Base-by-base conservation (phyloP, 495 filamentous ascomycete species). In the Neurospora tetrasperma region DNA sequence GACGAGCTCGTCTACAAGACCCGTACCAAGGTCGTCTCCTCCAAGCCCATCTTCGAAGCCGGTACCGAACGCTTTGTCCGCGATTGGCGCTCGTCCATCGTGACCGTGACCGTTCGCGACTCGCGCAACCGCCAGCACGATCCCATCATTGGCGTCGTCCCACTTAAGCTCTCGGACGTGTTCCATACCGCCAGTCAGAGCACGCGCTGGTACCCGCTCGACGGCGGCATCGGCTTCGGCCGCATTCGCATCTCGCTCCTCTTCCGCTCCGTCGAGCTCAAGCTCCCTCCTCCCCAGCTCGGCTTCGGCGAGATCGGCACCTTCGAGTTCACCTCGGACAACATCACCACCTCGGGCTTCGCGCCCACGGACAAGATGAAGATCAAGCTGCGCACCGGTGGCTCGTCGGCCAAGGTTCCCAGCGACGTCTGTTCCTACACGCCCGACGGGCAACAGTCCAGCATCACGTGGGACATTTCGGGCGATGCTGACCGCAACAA, bases 1-100 rank as follows among this genome's bases (percentile, higher is more conserved):
- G 95, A 98, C 78, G 89, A 96, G 81, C 81, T 97, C 78, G 93
- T 94, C 69, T 98, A 97, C 83, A 92, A 93, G 74, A 98, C 95
- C 41, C 89, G 95, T 75, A 85, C 91, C 27, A 98, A 98, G 83
- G 94, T 93, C 38, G 90, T 97, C 14, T 96, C 92, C 74, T 94
- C 92, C 66, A 94, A 94, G 81, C 95, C 95, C 11, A 97, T 98
- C 74, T 98, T 97, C 84, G 97, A 98, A 76, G 94, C 95, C 16
- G 95, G 95, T 43, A 97, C 94, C 7, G 95, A 98, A 78, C 88
- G 92, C 3, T 98, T 98, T 76, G 86, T 98, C n/a, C 90, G 95
- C 14, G 95, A 98, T 79, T 98, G 95, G 95, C 86, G 94, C 68
- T 94, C 91, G 42, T 87, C 89, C 42, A 90, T 97, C 69, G 88